Base-by-base conservation (phyloP, 116 monocot species). In the Cymodocea nodosa region DNA sequence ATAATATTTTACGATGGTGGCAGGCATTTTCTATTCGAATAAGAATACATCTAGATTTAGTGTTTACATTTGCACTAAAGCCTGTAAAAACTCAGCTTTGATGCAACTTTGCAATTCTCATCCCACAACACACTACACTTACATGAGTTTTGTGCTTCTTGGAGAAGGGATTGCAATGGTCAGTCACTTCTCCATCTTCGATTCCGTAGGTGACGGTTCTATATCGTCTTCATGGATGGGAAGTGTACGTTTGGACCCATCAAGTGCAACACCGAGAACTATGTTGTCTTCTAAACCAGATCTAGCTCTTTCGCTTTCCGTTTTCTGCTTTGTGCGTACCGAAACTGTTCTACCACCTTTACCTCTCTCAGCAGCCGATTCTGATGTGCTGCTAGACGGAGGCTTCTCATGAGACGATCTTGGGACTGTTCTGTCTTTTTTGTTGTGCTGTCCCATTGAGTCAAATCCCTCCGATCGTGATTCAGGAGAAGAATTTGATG, bases 201-300 rank as follows among this genome's bases (percentile, higher is more conserved):
- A 16, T 25, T 74, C 73, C 4, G 55, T 30, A 35, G 75, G 60
- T 23, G 67, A 65, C 3, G 70, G 39, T 30, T 60, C 50, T 69
- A 69, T 74, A 9, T 65, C 87, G 36, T 89, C 82, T 68, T 87
- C 85, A 23, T 30, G 30, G 3, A 92, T 85, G 0, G 88, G 81
- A 22, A 92, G 77, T 8, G 87, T 92, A 59, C 88, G 75, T 60
- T 92, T 92, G 2, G 88, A 80, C 2, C 92, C 92, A 36, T 88
- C 85, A 10, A 92, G 77, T 25, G 83, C 92, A 7, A 92, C 70
- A 16, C 78, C 88, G 12, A 92, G 77, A 15, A 92, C 92, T 22
- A 92, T 80, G 50, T 92, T 87, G 15, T 85, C 84, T 67, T 83
- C 85, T 53, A 81, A 73, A 11, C 52, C 62, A 11, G 84, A 53